phyloP scores from a whole-genome alignment of 2,329 filamentous ascomycete genomes.

The Lachnellula arida region DNA sequence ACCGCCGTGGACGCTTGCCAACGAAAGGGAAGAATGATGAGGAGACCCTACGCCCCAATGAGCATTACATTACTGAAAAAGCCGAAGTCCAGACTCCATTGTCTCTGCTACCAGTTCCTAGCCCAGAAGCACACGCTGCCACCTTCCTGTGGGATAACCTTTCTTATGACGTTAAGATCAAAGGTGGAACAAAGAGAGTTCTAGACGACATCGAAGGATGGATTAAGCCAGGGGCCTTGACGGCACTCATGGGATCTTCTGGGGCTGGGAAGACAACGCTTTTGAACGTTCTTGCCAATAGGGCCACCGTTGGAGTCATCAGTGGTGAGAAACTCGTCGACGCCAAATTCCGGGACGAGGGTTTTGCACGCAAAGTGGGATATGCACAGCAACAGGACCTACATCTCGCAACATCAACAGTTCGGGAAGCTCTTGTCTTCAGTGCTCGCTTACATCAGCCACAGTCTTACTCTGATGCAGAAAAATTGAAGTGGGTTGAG shows the following conservation, averaged over 20 bases:
- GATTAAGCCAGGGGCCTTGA: too few relatives aligned
- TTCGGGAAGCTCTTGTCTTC: conserved; percentile 83
- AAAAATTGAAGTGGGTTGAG: conserved; percentile 84
- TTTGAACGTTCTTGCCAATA: conserved; percentile 77
- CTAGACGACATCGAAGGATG: too few relatives aligned
- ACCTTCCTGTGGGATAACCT: conserved; percentile 31
- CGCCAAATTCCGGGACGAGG: conserved; percentile 63
- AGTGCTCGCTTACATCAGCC: conserved; percentile 83
- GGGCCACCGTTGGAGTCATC: conserved; percentile 85
- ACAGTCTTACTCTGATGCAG: conserved; percentile 61
- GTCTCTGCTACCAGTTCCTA: too few relatives aligned
- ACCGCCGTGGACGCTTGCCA: conserved; percentile 67
- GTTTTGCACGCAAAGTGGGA: conserved; percentile 87
- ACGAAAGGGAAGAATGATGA: too few relatives aligned
- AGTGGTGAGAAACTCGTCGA: conserved; percentile 73
- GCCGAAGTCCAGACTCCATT: too few relatives aligned
- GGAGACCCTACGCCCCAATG: too few relatives aligned
- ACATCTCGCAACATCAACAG: conserved; percentile 77
- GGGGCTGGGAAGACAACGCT: conserved; percentile 92
- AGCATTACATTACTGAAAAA: too few relatives aligned
- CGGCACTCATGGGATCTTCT: conserved; percentile 44
- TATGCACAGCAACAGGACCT: conserved; percentile 73
- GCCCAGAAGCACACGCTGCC: too few relatives aligned
- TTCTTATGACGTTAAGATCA: conserved; percentile 72
- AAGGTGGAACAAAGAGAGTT: conserved; percentile 56